Conservation (phyloP, 139 green algal genomes). For the Deuterostichococcus epilithicus region DNA sequence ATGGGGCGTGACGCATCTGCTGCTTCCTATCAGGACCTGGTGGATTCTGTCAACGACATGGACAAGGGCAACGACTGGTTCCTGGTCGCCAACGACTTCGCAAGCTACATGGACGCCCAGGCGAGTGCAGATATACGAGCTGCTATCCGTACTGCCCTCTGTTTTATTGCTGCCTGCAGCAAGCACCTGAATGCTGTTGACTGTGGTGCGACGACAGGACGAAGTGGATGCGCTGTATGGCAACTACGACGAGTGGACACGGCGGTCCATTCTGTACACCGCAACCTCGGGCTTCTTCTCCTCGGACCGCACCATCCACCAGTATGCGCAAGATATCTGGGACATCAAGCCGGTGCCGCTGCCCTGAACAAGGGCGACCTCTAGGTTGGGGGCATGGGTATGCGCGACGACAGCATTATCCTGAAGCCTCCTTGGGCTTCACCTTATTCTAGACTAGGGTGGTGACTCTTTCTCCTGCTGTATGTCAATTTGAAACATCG, state of each 20-base stretch:
- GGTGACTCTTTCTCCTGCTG: no score
- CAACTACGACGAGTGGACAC: conserved; percentile 64
- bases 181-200: conserved; percentile 1
- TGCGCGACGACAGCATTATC: no score
- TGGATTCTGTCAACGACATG: conserved; percentile 85
- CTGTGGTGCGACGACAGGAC: conserved; percentile 56
- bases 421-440: no score
- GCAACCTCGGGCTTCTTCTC: conserved; percentile 72
- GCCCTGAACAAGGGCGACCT: no score
- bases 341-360: conserved; percentile 53
- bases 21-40: conserved; percentile 62
- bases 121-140: not conserved
- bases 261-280: conserved; percentile 70
- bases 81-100: conserved; percentile 90
- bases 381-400: no score
- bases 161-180: not conserved
- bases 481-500: no score
- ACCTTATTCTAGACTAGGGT: no score
- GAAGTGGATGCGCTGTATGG: conserved; percentile 75
- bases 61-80: conserved; percentile 92
- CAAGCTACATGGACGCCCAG: conserved; percentile 84
- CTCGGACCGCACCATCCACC: conserved; percentile 72
- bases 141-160: not conserved
- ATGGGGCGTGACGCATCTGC: not conserved
- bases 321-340: conserved; percentile 81